These are phyloP conservation scores for Gaeumannomyces tritici DNA, from an alignment of 2,329 filamentous ascomycete genomes.

Conservation along the genomic window DNA sequence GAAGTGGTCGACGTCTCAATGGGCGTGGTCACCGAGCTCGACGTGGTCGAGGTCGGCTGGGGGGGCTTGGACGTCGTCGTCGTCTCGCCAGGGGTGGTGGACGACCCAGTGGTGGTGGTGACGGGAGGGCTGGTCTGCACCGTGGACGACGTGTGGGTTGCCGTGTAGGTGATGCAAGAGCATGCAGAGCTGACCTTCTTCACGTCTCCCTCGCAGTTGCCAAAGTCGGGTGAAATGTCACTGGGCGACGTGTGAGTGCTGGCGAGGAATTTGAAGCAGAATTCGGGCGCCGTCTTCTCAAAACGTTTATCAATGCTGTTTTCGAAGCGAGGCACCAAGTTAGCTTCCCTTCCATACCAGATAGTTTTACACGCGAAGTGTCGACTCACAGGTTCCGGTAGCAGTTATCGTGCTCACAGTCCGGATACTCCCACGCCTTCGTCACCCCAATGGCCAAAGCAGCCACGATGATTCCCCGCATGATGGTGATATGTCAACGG, in stretches of 20 bases:
- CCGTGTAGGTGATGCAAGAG: conserved; percentile 17
- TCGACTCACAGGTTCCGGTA: conserved; percentile 6
- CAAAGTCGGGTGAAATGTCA: neutral
- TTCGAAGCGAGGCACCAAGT: no score
- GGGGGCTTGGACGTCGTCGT: neutral
- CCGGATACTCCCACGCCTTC: neutral
- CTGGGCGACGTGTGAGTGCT: neutral
- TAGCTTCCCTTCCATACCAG: no score
- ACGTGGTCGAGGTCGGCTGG: neutral
- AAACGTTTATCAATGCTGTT: neutral
- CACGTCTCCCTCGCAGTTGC: conserved; percentile 11
- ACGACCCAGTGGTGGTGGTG: neutral
- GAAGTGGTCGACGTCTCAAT: neutral
- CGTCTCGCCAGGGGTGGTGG: neutral
- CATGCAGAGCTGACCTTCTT: conserved; percentile 16
- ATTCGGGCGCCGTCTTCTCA: neutral
- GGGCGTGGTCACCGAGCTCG: neutral
- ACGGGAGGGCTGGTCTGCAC: neutral
- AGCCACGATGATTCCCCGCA: neutral
- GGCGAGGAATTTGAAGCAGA: conserved; percentile 3
- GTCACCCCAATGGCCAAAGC: neutral
- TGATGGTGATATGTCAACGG: neutral
- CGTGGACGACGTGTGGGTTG: neutral
- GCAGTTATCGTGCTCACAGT: conserved; percentile 5
- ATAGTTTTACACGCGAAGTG: no score